These are phyloP conservation scores for Parasarocladium wereldwijsianum DNA, from an alignment of 2,329 filamentous ascomycete species.

Conservation along the genomic window DNA sequence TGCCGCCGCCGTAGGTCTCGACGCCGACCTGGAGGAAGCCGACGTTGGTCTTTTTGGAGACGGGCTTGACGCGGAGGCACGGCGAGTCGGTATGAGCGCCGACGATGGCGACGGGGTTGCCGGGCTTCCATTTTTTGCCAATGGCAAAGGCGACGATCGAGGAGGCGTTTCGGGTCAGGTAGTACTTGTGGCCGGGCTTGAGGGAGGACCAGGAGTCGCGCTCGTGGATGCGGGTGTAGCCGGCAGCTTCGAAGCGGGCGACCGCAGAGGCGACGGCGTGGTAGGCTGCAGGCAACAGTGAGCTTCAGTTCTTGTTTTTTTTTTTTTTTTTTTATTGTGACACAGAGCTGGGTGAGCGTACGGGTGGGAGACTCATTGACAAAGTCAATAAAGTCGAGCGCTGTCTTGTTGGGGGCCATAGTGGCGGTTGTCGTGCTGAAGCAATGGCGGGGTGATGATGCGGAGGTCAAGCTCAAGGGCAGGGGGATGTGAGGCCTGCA, in stretches of 20 bases:
- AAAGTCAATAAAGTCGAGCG: slow-evolving; percentile 80
- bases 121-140: slow-evolving; percentile 78
- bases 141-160: slow-evolving; percentile 89
- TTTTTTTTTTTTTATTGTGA: neutral
- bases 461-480: neutral
- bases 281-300: slow-evolving; percentile 49
- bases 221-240: slow-evolving; percentile 81
- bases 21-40: slow-evolving; percentile 92
- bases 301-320: too few species aligned
- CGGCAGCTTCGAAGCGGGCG: slow-evolving; percentile 62
- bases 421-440: slow-evolving; percentile 18
- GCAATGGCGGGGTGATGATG: slow-evolving; percentile 1
- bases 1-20: slow-evolving; percentile 89
- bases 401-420: slow-evolving; percentile 42
- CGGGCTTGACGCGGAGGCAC: slow-evolving; percentile 81
- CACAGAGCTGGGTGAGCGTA: slow-evolving; percentile 28
- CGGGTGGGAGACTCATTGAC: slow-evolving; percentile 90
- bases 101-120: slow-evolving; percentile 83
- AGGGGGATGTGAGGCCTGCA: neutral
- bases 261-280: slow-evolving; percentile 78
- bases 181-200: slow-evolving; percentile 85
- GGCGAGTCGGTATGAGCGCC: slow-evolving; percentile 95
- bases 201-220: slow-evolving; percentile 77
- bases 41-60: slow-evolving; percentile 74
- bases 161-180: slow-evolving; percentile 83